These are phyloP conservation scores for Plasmodium relictum DNA, from an alignment of 169 alveolate genomes.

Conservation along the genomic window DNA sequence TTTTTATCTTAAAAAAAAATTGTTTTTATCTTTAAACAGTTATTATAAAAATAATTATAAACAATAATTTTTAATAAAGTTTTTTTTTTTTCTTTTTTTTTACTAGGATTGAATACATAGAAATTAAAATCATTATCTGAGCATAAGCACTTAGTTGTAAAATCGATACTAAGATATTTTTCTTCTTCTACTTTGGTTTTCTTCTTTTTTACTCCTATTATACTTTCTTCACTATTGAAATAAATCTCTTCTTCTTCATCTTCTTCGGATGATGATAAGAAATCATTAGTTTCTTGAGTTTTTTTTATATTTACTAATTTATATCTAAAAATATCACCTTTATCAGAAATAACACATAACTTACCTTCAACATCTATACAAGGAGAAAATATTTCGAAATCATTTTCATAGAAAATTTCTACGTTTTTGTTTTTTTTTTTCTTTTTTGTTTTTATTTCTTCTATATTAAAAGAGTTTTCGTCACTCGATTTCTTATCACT, in stretches of 20 bases:
- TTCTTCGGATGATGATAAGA: conserved; percentile 20
- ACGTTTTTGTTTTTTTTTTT: conserved; percentile 33
- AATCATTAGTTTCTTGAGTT: conserved; percentile 12
- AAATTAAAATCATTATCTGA: conserved; percentile 69
- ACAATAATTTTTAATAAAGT: neutral
- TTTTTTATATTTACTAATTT: conserved; percentile 17
- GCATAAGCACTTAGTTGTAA: conserved; percentile 60
- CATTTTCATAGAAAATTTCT: conserved; percentile 69
- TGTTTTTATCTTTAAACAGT: neutral
- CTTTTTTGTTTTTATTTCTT: conserved; percentile 31
- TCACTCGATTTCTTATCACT: conserved; percentile 20
- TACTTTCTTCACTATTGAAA: conserved; percentile 7
- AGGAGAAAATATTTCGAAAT: conserved; percentile 60
- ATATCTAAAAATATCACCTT: conserved; percentile 67
- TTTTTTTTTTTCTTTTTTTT: neutral
- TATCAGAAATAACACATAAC: conserved; percentile 57
- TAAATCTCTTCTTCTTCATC: conserved; percentile 6
- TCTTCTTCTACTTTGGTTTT: conserved; percentile 29
- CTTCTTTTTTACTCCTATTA: conserved; percentile 36
- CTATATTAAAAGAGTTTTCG: conserved; percentile 18
- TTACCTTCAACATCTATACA: conserved; percentile 64
- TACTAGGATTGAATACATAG: conserved; percentile 74
- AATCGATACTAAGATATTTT: conserved; percentile 29
- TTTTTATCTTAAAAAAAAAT: too few relatives aligned
- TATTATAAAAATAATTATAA: conserved; percentile 1